Evolutionary conservation across 2,329 filamentous ascomycete species (phyloP), one percentile per base, ranked within the genome.

Genomic region (Davidsoniella virescens): DNA sequence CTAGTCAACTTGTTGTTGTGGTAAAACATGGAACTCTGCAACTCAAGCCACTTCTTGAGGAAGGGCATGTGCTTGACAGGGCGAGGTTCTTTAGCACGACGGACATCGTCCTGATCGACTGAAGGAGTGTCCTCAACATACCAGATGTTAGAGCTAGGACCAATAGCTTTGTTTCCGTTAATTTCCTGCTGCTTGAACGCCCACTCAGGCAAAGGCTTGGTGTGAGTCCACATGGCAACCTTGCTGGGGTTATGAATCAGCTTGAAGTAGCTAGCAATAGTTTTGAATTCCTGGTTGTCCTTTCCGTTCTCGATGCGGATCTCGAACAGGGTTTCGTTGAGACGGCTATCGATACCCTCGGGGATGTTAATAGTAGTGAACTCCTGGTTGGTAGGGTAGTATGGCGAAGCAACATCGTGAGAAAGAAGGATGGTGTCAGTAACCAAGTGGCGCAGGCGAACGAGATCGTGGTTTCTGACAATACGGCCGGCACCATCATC

Each of bases 191-290:
- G 92, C 65, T 93, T 92, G 70, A 84, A 90, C 23, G 76, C 92
- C 92, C 92, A 98, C 3, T 98, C 92, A 4, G 92, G 92, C n/a
- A 98, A 77, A 46, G 92, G 86, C 53, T 80, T 92, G 36, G 84
- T 84, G 65, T 96, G 90, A 25, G 92, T 98, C 92, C 92, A 98
- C 90, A 98, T 94, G 56, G 92, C 90, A 47, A 98, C 92, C 65
- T 93, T 94, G 64, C 87, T 93, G 6, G 90, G 87, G 60, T 84
- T 79, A 66, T 98, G 92, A 58, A 98, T 78, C 54, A 98, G 75
- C 69, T 95, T 96, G 76, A 98, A 95, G 67, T 94, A 84, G 54
- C 87, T 82, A 8, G 90, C 81, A 62, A 94, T 76, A 54, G 84
- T 90, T 70, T 87, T 90, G 71, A 96, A 94, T 52, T 90, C 80